Evolutionary conservation across 345 rosid species (phyloP).

Genomic region (Clausena lansium): DNA sequence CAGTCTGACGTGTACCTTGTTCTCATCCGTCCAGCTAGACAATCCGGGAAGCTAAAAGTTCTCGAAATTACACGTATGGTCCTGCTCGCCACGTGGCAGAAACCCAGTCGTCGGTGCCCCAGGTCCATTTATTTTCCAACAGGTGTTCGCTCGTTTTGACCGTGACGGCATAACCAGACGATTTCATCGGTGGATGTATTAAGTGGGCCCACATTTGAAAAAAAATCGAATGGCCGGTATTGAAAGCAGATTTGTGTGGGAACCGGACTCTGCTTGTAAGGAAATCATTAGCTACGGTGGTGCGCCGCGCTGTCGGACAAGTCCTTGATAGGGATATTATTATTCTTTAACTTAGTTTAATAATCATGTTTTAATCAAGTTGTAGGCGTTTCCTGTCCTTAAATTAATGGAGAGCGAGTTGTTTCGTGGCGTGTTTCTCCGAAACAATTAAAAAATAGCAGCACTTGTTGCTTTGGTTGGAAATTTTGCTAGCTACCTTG

Average conservation of each 20-base stretch:
- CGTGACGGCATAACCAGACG: too few species aligned
- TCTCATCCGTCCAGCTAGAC: not conserved
- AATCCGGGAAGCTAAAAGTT: not conserved
- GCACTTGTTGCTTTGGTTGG: not conserved
- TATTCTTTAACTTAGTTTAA: not conserved
- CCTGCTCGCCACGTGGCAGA: not conserved
- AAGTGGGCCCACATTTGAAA: not conserved
- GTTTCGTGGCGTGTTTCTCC: not conserved
- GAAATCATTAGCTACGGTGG: not conserved
- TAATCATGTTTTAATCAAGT: not conserved
- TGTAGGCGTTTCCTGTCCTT: not conserved
- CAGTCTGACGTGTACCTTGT: conserved; percentile 14
- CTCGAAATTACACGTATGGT: not conserved
- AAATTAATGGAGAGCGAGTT: not conserved
- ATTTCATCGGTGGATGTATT: not conserved
- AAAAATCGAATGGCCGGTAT: too few species aligned
- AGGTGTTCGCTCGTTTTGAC: not conserved
- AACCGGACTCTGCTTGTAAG: not conserved
- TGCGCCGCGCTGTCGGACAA: not conserved
- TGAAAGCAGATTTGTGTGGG: not conserved
- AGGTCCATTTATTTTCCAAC: not conserved
- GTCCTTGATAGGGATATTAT: not conserved
- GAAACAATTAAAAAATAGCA: not conserved
- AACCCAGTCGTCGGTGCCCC: not conserved
- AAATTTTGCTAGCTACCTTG: not conserved